phyloP scores from a whole-genome alignment of 805 yeast genomes.

The Sugiyamaella boreocaroliniensis region DNA sequence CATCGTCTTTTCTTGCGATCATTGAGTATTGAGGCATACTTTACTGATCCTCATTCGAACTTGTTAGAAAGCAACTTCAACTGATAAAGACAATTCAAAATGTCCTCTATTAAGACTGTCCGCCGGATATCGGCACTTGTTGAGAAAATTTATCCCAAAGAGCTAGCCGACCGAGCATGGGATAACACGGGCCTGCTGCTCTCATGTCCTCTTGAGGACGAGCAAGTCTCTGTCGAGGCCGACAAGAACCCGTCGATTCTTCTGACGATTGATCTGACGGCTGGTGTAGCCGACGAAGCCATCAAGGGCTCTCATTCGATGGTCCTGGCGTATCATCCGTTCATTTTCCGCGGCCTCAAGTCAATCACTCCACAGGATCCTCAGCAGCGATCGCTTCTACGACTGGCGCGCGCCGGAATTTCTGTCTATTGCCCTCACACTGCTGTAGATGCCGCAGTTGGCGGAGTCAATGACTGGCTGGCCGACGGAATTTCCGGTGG shows the following conservation, averaged over 20 bases:
- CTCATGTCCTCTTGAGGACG: conserved; percentile 43
- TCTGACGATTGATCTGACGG: conserved; percentile 80
- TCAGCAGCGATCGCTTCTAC: conserved; percentile 72
- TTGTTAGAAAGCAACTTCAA: neutral
- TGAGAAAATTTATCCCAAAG: conserved; percentile 71
- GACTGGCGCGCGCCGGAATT: conserved; percentile 67
- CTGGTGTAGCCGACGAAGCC: conserved; percentile 81
- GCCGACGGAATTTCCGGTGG: conserved; percentile 49
- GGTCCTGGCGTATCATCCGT: conserved; percentile 83
- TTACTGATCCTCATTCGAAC: conserved; percentile 1
- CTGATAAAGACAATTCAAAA: conserved; percentile 1
- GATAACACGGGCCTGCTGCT: conserved; percentile 91
- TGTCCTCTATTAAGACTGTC: neutral
- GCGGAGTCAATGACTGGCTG: conserved; percentile 95
- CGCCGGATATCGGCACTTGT: conserved; percentile 30
- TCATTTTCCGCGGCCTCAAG: conserved; percentile 84
- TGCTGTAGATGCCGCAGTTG: conserved; percentile 82
- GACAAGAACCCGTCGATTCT: conserved; percentile 35
- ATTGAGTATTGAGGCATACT: too few relatives aligned
- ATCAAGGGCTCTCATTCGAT: conserved; percentile 46
- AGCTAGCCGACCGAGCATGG: conserved; percentile 83
- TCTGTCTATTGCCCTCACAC: conserved; percentile 95
- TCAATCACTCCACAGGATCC: conserved; percentile 60
- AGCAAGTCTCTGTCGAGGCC: conserved; percentile 23
- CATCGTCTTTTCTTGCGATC: too few relatives aligned